Evolutionary conservation across 495 filamentous ascomycete genomes (phyloP).

Genomic region (Lepraria neglecta): DNA sequence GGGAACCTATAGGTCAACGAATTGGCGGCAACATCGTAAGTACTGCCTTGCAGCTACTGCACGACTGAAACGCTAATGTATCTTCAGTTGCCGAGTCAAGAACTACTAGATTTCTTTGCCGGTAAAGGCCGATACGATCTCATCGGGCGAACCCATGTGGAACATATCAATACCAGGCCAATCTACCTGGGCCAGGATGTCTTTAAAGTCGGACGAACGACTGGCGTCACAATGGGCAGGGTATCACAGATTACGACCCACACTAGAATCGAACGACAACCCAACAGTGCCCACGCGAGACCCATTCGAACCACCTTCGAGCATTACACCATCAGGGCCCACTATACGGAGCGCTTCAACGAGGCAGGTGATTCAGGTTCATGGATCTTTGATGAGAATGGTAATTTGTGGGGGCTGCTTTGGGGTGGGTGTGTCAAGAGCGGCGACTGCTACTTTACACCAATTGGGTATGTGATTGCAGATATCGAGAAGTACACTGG

Average conservation of each 20-base stretch:
- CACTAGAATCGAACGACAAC: not conserved
- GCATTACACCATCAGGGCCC: not conserved
- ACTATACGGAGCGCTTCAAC: not conserved
- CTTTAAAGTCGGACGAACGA: not conserved
- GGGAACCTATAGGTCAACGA: not conserved
- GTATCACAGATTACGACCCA: not conserved
- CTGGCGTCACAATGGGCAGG: not conserved
- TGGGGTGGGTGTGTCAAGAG: not conserved
- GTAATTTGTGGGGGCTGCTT: not conserved
- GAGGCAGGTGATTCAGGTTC: not conserved
- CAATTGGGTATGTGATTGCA: not conserved
- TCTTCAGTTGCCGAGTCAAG: constrained; percentile 1
- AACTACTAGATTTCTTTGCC: not conserved
- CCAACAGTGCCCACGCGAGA: not conserved
- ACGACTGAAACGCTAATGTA: not conserved
- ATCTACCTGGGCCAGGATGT: not conserved
- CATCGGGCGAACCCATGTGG: not conserved
- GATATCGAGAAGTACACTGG: not conserved
- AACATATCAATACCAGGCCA: not conserved
- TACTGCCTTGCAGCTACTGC: not conserved
- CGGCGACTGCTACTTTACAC: not conserved
- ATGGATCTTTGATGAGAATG: not conserved
- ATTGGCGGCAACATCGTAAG: not conserved
- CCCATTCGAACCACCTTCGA: not conserved
- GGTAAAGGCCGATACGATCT: not conserved